Base-by-base conservation (phyloP, 768 basidiomycete species). In the Sarcomyxa edulis region DNA sequence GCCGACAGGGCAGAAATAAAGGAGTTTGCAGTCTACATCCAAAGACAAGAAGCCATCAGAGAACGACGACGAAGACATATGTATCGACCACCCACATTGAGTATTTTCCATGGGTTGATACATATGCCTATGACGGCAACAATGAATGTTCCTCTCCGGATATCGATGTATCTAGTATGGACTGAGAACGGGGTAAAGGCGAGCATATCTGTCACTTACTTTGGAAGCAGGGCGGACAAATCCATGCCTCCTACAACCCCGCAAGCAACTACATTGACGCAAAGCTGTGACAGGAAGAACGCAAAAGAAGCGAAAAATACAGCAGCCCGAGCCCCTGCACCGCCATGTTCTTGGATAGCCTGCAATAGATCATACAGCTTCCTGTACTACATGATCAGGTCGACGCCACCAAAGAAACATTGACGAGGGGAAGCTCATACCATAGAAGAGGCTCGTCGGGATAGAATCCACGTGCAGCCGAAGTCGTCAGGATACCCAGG, bases 191-290 rank as follows among this genome's bases (percentile, higher is more conserved):
- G n/a, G n/a, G n/a, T n/a, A n/a, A n/a, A n/a, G n/a, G n/a, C n/a
- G n/a, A n/a, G n/a, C n/a, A n/a, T n/a, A n/a, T n/a, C n/a, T n/a
- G n/a, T n/a, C n/a, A n/a, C n/a, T n/a, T 32, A 52, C 48, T 32
- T 21, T 5, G 59, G 59, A 1, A 56, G 33, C 2, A 61, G 34
- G 1, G 58, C 56, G 7, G 59, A 51, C 3, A 59, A 45, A 32
- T 61, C 58, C 54, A 59, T 61, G 8, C 58, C 59, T 3, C 59
- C 59, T n/a, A 61, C 59, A 1, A 59, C 53, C 2, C 56, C 58
- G 28, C 53, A 56, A 6, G 56, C 58, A 16, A 56, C 55, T 24
- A 59, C 56, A 40, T 53, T 59, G 1, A 58, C 54, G 12, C 52
- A 58, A 6, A 59, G 35, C 37, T 58, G 57, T 7, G 58, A 54